Base-by-base conservation (phyloP, 257 asterid genomes). In the Handroanthus guayacan region DNA sequence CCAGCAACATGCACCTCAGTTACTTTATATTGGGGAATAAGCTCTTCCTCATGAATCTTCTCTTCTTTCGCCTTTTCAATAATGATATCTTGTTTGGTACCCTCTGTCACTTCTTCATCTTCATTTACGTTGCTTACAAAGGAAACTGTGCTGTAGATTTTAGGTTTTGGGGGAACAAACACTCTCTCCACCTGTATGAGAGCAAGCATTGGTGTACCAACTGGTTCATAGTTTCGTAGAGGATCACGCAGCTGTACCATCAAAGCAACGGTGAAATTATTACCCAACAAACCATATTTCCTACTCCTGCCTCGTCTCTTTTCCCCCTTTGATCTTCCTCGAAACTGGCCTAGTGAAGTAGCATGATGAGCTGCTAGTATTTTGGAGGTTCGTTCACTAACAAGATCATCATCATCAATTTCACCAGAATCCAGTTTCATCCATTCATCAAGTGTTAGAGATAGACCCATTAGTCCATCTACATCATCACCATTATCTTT, bases 191-290 rank as follows among this genome's bases (percentile, higher is more conserved):
- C 98, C 83, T 93, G 99, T 82, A 95, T 88, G 67, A 95, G 92
- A 48, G 97, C 95, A 55, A 95, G 99, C 99, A 93, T 91, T 16
- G 97, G 99, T 20, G 97, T 75, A 62, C 99, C 99, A 74, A 95
- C 98, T 3, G 95, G 86, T 82, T 95, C 99, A 66, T 85, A 95
- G 85, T 95, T 72, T 48, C 99, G 84, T 52, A 95, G 70, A 54
- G 99, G 99, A 85, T 95, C 98, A 55, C 97, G 97, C 34, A 95
- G 87, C 85, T 93, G 98, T 65, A 95, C 98, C 99, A 95, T 91
- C 62, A 95, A 73, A 13, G 99, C 98, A 70, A 95, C 97, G 0
- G 97, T 95, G 78, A 95, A 95, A 79, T 91, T 93, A 82, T 95
- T 91, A 9, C 99, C 97, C 57, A 95, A 81, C 83, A 95, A 84